Conservation (phyloP, 495 filamentous ascomycete species). For the Hypoxylon trugodes region DNA sequence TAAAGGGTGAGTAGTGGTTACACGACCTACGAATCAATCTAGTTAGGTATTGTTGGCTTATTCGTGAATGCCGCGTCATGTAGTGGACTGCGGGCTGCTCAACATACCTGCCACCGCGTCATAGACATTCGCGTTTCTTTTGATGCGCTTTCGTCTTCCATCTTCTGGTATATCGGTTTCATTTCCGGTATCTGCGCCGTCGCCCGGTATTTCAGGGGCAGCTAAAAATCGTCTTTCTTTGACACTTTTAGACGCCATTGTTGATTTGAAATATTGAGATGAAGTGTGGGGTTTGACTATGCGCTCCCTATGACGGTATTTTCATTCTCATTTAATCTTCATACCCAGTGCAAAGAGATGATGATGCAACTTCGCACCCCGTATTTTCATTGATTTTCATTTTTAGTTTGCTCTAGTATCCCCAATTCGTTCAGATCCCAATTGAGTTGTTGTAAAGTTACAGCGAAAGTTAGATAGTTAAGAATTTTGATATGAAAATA, state of each 20-base stretch:
- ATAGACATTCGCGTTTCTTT: constrained; percentile 66
- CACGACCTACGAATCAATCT: constrained; percentile 15
- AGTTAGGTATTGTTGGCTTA: not conserved
- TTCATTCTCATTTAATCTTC: not conserved
- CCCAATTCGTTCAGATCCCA: no score
- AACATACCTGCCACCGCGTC: constrained; percentile 78
- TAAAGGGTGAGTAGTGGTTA: constrained; percentile 15
- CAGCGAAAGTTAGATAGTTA: no score
- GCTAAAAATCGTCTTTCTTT: constrained; percentile 13
- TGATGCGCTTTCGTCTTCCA: constrained; percentile 29
- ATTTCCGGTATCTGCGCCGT: constrained; percentile 17
- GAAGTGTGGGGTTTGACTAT: not conserved
- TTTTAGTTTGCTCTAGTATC: not conserved
- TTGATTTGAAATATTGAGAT: not conserved
- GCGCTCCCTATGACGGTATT: not conserved
- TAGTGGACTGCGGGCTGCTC: no score
- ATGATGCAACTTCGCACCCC: not conserved
- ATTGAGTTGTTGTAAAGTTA: no score
- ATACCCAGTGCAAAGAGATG: not conserved
- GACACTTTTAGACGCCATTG: constrained; percentile 34
- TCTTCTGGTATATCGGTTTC: constrained; percentile 9
- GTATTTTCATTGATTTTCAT: constrained; percentile 15
- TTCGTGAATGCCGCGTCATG: not conserved
- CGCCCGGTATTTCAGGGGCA: not conserved
- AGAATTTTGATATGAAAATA: no score